Conservation (phyloP, 208 protist genomes). For the Leishmania braziliensis region DNA sequence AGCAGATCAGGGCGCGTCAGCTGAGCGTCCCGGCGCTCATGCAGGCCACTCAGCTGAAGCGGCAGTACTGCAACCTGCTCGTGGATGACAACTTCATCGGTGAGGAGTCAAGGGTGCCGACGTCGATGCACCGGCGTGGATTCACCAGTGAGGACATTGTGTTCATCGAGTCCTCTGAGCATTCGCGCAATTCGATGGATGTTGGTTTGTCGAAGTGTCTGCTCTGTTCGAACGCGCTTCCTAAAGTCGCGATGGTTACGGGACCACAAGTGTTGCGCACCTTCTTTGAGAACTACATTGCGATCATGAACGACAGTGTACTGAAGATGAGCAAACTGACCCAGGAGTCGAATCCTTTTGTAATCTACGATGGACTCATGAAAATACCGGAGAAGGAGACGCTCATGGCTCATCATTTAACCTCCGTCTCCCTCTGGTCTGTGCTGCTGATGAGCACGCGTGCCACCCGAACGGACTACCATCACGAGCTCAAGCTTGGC, state of each 20-base stretch:
- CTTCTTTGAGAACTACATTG: conserved; percentile 46
- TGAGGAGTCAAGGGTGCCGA: not conserved
- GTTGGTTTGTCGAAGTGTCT: conserved; percentile 76
- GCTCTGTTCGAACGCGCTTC: conserved; percentile 61
- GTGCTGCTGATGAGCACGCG: conserved; percentile 66
- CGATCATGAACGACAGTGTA: conserved; percentile 48
- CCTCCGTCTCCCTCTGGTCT: conserved; percentile 68
- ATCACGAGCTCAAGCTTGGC: conserved; percentile 57
- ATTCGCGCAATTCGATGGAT: conserved; percentile 55
- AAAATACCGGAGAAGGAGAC: conserved; percentile 34
- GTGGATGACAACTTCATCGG: conserved; percentile 50
- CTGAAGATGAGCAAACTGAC: conserved; percentile 32
- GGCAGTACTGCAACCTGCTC: conserved; percentile 78
- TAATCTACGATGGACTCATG: conserved; percentile 69
- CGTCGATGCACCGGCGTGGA: not conserved
- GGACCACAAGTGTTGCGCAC: conserved; percentile 55
- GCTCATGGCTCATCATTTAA: conserved; percentile 47
- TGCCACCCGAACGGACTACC: conserved; percentile 53
- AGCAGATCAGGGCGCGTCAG: conserved; percentile 49
- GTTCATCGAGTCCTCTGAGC: conserved; percentile 69
- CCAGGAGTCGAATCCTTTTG: conserved; percentile 49
- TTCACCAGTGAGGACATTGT: conserved; percentile 11
- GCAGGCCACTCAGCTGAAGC: conserved; percentile 62
- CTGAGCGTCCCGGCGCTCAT: conserved; percentile 71
- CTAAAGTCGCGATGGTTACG: conserved; percentile 61